Evolutionary conservation across 2,329 filamentous ascomycete species (phyloP), one percentile per base, ranked within the genome.

Genomic region (Rhinocladiella similis): DNA sequence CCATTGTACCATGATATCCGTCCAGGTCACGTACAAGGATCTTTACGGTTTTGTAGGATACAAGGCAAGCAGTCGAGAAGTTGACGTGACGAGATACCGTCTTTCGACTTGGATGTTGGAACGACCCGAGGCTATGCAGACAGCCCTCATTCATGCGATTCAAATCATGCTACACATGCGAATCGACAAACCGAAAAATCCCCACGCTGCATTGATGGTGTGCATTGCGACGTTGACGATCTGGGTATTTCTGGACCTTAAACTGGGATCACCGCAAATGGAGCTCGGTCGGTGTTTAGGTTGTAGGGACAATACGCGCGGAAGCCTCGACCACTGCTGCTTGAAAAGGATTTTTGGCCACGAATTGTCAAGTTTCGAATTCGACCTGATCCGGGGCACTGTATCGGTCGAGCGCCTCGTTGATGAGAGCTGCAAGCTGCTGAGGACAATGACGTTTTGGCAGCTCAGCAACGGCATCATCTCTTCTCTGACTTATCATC

Each of bases 61-160:
- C 25, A 47, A 47, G 45, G 45, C 45, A 12, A 47, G 25, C 22
- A 25, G 27, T 29, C 45, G 27, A 22, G 45, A 47, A 16, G 45
- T 27, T 29, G 25, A 47, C 25, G 22, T 25, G 22, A 47, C 45
- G 13, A 22, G 45, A n/a, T 27, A 47, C 16, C 45, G 45, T 29
- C 45, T 47, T 4, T 25, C 45, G 22, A 29, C 45, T 22, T 47
- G 45, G 45, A 47, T 47, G 45, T 47, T 47, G 22, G 45, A 47
- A 29, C 45, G 27, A n/a, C 45, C 45, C 19, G 19, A 29, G 3
- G 25, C 20, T n/a, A 47, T 47, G 20, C 45, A 47, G 22, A 22
- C 27, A 10, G 45, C 45, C 3, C 14, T 47, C 3, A 5, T 47
- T 14, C 45, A 47, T 14, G 45, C 45, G 13, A 7, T 47, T 47